Evolutionary conservation across 164 flowering plant genomes (phyloP).

Genomic region (Malania oleifera): DNA sequence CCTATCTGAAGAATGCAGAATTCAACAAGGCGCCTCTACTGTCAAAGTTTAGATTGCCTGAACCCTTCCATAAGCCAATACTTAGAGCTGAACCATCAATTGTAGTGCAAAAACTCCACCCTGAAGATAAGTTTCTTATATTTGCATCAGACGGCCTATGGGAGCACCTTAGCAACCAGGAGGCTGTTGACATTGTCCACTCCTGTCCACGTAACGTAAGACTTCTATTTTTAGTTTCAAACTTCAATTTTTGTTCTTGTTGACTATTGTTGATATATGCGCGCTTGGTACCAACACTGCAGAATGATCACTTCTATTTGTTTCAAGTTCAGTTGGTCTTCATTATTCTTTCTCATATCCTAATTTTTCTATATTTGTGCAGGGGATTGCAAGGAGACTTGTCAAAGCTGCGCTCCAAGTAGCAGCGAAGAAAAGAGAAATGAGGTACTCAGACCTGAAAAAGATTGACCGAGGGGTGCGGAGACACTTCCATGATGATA

Average conservation of each 20-base stretch:
- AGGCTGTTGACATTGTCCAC: conserved; percentile 79
- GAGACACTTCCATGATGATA: conserved; percentile 92
- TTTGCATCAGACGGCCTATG: conserved; percentile 94
- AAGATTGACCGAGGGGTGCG: conserved; percentile 80
- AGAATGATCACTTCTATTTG: no score
- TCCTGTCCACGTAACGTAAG: conserved; percentile 65
- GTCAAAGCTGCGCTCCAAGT: conserved; percentile 67
- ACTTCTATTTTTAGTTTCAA: conserved; percentile 3
- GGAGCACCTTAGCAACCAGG: conserved; percentile 93
- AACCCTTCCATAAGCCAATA: conserved; percentile 63
- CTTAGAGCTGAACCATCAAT: conserved; percentile 77
- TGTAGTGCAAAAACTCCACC: conserved; percentile 49
- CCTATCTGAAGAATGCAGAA: conserved; percentile 73
- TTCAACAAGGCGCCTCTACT: conserved; percentile 75
- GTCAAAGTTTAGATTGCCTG: conserved; percentile 63
- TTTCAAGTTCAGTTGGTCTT: no score
- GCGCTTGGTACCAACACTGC: background rate
- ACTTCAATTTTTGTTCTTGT: background rate
- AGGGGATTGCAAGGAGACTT: conserved; percentile 83
- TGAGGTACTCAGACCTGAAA: conserved; percentile 85
- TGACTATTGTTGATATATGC: background rate
- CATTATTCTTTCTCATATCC: background rate
- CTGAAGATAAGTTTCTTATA: conserved; percentile 72
- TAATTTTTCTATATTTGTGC: conserved; percentile 18
- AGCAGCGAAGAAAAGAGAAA: conserved; percentile 86